phyloP scores from a whole-genome alignment of 2,329 filamentous ascomycete species.

The Beauveria sp. region DNA sequence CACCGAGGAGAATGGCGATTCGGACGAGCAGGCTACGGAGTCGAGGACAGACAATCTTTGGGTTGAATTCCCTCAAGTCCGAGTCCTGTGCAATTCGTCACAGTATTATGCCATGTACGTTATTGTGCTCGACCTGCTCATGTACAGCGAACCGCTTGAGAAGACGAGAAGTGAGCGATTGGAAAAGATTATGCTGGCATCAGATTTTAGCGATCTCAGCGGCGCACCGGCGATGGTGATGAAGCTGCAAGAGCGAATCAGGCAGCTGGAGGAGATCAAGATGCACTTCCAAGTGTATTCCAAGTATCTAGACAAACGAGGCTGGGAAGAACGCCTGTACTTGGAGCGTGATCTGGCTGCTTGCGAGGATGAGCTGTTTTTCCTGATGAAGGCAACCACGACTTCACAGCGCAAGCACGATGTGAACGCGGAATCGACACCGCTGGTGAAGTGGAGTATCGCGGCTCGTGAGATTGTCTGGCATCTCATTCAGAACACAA shows the following conservation, averaged over 20 bases:
- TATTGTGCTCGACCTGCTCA: constrained; percentile 88
- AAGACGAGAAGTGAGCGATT: constrained; percentile 94
- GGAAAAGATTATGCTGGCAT: constrained; percentile 98
- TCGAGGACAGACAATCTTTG: constrained; percentile 91
- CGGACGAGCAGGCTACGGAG: constrained; percentile 53
- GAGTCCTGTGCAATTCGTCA: constrained; percentile 91
- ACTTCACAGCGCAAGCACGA: constrained; percentile 86
- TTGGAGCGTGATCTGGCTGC: constrained; percentile 82
- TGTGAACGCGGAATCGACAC: constrained; percentile 61
- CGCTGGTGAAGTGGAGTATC: constrained; percentile 84
- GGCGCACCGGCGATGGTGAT: constrained; percentile 91
- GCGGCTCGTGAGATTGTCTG: constrained; percentile 94
- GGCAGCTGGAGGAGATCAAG: constrained; percentile 93
- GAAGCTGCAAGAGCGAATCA: constrained; percentile 83
- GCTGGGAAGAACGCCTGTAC: constrained; percentile 84
- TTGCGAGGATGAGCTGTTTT: constrained; percentile 96
- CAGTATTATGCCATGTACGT: constrained; percentile 99
- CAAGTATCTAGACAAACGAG: constrained; percentile 75
- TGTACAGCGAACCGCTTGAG: constrained; percentile 93
- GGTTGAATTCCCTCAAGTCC: constrained; percentile 90
- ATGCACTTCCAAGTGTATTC: constrained; percentile 90
- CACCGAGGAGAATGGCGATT: constrained; percentile 41
- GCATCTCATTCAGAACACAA: constrained; percentile 84
- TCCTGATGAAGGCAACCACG: constrained; percentile 99
- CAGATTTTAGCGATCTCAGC: constrained; percentile 93